A percentile compares a stretch with the other conserved stretches of the same genome.
Conservation (phyloP, 352 stramenopile genomes). For the Globisporangium sylvaticum region DNA sequence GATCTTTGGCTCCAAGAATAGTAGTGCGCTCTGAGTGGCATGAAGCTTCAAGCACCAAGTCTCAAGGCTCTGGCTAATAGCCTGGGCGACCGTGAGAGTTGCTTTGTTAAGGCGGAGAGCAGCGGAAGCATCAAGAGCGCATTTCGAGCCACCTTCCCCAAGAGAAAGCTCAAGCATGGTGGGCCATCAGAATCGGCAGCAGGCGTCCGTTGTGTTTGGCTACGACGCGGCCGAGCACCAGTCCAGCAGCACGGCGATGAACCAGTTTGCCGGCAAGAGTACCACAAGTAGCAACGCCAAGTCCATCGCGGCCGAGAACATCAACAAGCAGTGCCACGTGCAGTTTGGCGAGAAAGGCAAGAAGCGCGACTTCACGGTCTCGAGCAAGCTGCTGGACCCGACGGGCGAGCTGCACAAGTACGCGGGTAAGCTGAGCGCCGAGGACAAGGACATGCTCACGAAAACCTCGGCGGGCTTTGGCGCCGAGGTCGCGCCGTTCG, state of each 20-base stretch:
- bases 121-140: conserved; percentile 2
- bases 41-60: conserved; percentile 20
- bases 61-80: not conserved
- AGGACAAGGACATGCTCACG: conserved; percentile 53
- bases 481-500: conserved; percentile 41
- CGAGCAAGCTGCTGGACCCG: conserved; percentile 49
- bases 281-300: not conserved
- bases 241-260: conserved; percentile 45
- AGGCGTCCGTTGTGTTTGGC: conserved; percentile 59
- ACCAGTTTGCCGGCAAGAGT: conserved; percentile 29
- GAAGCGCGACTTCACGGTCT: conserved; percentile 56
- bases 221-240: conserved; percentile 57
- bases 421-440: conserved; percentile 39
- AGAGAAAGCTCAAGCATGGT: conserved; percentile 23
- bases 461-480: conserved; percentile 59
- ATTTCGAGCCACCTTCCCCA: not conserved
- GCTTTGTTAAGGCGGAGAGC: not conserved
- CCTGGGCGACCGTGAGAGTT: not conserved
- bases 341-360: conserved; percentile 58
- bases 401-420: conserved; percentile 69
- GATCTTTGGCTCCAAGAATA: conserved; percentile 11
- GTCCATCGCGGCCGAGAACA: conserved; percentile 23
- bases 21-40: not conserved
- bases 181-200: conserved; percentile 28
- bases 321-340: conserved; percentile 65